A percentile compares a stretch with the other conserved stretches of the same genome.
Conservation (phyloP, 805 yeast genomes). For the Hanseniaspora jakobsenii region DNA sequence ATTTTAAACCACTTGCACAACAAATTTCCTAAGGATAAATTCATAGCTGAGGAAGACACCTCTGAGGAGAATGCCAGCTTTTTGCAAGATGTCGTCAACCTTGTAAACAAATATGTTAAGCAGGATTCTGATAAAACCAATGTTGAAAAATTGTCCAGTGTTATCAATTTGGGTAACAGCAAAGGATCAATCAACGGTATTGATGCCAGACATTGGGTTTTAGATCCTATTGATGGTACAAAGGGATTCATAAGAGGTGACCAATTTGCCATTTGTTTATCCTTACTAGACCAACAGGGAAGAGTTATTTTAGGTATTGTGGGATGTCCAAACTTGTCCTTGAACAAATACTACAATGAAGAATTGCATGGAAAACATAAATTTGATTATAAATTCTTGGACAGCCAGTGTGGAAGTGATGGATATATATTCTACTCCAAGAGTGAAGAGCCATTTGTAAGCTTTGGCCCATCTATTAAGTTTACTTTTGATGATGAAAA, state of each 20-base stretch:
- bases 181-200: constrained; percentile 60
- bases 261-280: constrained; percentile 92
- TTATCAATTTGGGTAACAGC: constrained; percentile 71
- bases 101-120: constrained; percentile 21
- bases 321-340: constrained; percentile 81
- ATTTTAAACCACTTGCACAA: constrained; percentile 69
- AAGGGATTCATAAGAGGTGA: constrained; percentile 92
- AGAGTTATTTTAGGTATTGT: constrained; percentile 79
- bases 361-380: constrained; percentile 9
- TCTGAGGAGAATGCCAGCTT: constrained; percentile 44
- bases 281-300: constrained; percentile 67
- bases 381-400: constrained; percentile 31
- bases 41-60: constrained; percentile 93
- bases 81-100: constrained; percentile 39
- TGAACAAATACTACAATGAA: constrained; percentile 23
- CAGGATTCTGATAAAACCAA: constrained; percentile 35
- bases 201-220: constrained; percentile 68
- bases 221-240: constrained; percentile 98
- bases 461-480: constrained; percentile 28
- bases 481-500: constrained; percentile 31
- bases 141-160: constrained; percentile 36
- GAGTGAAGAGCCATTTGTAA: constrained; percentile 28
- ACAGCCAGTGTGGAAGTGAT: constrained; percentile 20
- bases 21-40: constrained; percentile 71
- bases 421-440: constrained; percentile 29